Conservation (phyloP, 2,329 filamentous ascomycete species). For the Paecilomyces niveus region DNA sequence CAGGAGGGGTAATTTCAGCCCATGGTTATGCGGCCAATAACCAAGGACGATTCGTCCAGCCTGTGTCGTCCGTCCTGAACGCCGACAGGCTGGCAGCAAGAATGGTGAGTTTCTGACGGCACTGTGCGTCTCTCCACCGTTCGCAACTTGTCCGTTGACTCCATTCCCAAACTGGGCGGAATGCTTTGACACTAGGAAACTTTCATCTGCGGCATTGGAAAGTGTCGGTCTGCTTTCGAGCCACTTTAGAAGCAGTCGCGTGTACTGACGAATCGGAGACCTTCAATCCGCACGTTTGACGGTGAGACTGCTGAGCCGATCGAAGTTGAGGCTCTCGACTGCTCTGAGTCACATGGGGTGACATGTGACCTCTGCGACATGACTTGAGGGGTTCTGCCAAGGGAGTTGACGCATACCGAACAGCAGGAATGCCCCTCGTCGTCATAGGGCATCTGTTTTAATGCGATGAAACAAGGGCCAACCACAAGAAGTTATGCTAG, state of each 20-base stretch:
- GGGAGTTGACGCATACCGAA: neutral
- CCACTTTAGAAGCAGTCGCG: neutral
- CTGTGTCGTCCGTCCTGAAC: neutral
- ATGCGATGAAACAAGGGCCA: neutral
- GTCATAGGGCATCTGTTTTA: neutral
- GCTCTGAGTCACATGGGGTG: neutral
- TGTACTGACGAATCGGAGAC: neutral
- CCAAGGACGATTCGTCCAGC: neutral
- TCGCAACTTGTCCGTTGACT: neutral
- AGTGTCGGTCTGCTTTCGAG: neutral
- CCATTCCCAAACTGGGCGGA: neutral
- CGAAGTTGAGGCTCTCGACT: neutral
- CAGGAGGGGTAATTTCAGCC: neutral
- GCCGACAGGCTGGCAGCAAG: neutral
- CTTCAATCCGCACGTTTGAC: neutral
- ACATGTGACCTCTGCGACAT: neutral
- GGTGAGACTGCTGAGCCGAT: neutral
- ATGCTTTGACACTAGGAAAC: neutral
- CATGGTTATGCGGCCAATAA: neutral
- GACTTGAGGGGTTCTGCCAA: neutral
- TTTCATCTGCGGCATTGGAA: neutral
- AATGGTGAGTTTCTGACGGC: neutral
- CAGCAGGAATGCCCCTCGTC: neutral
- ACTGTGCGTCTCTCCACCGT: neutral
- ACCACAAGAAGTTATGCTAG: neutral